Evolutionary conservation across 202 grass and related monocot species (phyloP), one percentile per base, ranked within the genome.

Genomic region (Musa balbisiana): DNA sequence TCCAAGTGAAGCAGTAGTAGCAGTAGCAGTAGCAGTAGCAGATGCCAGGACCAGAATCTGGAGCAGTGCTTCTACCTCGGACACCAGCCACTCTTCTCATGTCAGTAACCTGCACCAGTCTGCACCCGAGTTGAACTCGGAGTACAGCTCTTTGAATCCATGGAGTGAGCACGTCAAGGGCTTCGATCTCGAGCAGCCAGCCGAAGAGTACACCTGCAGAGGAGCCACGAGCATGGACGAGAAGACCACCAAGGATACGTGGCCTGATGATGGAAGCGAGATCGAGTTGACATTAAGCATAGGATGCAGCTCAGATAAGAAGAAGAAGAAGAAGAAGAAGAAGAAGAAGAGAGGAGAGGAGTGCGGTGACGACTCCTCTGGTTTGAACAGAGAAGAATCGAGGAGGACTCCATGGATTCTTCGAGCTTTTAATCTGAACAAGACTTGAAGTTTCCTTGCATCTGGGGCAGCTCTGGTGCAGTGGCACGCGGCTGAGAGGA

Each of bases 221-320:
- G 64, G 33, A 43, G 33, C 33, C 33, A 43, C 33, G 0, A 43
- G 33, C 33, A 43, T 43, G 33, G 33, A 43, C 4, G 26, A 13
- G 10, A 51, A 16, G 17, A 51, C 19, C 33, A 22, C 10, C 33
- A 43, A 4, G 33, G 33, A 43, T 43, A 43, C 64, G 3, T 59
- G 53, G 53, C 14, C 52, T 17, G 65, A 69, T 54, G 66, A 69
- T 14, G 53, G 33, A 27, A 70, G 65, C 51, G 77, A 79, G 2
- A 49, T 70, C 3, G 77, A 71, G 19, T 58, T 79, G 64, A 60
- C 77, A 23, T 49, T 79, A 21, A 50, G 77, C 53, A 60, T 79
- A 16, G 77, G 52, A 13, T 50, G 53, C 51, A 53, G 77, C 13
- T n/a, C 55, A 15, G 26, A 76, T 62, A 76, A 64, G 58, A 59